Base-by-base conservation (phyloP, 73 alveolate genomes). In the Paramecium tetraurelia region DNA sequence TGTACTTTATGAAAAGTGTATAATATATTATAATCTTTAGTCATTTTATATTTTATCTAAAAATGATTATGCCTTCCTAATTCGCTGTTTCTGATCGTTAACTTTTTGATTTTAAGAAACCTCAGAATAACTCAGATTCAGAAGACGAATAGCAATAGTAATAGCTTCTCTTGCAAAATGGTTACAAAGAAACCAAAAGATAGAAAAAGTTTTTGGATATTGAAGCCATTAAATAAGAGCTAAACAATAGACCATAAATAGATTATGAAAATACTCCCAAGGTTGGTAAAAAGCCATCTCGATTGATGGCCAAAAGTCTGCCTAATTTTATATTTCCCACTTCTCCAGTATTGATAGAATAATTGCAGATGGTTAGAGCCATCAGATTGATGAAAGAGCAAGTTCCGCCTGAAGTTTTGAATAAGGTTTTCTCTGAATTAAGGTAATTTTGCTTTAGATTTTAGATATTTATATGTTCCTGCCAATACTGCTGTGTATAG, bases 281-380 rank as follows among this genome's bases (percentile, higher is more conserved):
- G n/a, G 33, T 22, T 36, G 31, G 31, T 46, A 80, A 21, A 48
- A 80, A 35, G 48, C 48, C 21, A 27, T 24, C 38, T 80, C 76
- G 70, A 41, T 21, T 43, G 31, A 21, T 27, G 36, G 75, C 57
- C 3, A 33, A 48, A 46, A 41, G 84, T 63, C 84, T 63, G 27
- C 84, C 84, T 18, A 63, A 48, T 22, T 35, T 44, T 24, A 24
- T 31, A 48, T 24, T 18, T 80, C 90, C 90, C 0, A 80, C 90
- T 24, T 41, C 90, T 22, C 90, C 90, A 41, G 50, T 80, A 41
- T 80, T 80, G 76, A 80, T 80, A 20, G 90, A 80, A 46, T 43
- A 80, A 48, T 80, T 80, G 48, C 12, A 22, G 12, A 31, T 40
- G 29, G 70, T 80, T 41, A 80, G 46, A 48, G 43, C 75, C 14